These are phyloP conservation scores for Daldinia sp. DNA, from an alignment of 2,329 filamentous ascomycete species.

Conservation along the genomic window DNA sequence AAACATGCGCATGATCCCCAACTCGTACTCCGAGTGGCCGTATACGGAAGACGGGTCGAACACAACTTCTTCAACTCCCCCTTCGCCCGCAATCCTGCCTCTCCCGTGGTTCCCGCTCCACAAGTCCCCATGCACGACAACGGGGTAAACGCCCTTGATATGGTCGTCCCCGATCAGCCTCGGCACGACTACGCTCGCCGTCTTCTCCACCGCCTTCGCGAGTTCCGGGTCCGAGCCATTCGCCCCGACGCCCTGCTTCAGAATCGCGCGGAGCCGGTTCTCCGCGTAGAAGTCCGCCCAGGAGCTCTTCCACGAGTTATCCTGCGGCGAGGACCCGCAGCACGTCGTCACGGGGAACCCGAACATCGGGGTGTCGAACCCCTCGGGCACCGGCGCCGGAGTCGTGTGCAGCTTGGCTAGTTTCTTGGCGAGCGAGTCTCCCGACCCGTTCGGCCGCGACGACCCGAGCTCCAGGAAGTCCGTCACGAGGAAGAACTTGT, in stretches of 20 bases:
- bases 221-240: constrained; percentile 76
- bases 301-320: constrained; percentile 77
- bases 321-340: constrained; percentile 86
- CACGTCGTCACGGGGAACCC: constrained; percentile 89
- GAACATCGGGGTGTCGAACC: constrained; percentile 72
- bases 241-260: constrained; percentile 66
- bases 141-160: constrained; percentile 75
- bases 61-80: constrained; percentile 76
- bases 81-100: constrained; percentile 68
- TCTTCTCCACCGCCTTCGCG: constrained; percentile 71
- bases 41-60: constrained; percentile 87
- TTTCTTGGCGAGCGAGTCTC: constrained; percentile 76
- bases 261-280: constrained; percentile 75
- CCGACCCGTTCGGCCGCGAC: constrained; percentile 58
- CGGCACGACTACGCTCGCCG: constrained; percentile 76
- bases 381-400: constrained; percentile 73
- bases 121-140: constrained; percentile 90
- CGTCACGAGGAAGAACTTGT: constrained; percentile 72
- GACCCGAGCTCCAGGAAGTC: constrained; percentile 80
- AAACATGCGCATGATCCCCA: constrained; percentile 98
- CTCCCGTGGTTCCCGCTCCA: constrained; percentile 87
- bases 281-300: constrained; percentile 92
- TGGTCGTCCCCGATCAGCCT: constrained; percentile 77
- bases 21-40: constrained; percentile 88
- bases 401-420: constrained; percentile 83